A percentile compares a stretch with the other conserved stretches of the same genome.
These are phyloP conservation scores for Medicago arabica DNA, from an alignment of 306 rosid species.

Conservation along the genomic window DNA sequence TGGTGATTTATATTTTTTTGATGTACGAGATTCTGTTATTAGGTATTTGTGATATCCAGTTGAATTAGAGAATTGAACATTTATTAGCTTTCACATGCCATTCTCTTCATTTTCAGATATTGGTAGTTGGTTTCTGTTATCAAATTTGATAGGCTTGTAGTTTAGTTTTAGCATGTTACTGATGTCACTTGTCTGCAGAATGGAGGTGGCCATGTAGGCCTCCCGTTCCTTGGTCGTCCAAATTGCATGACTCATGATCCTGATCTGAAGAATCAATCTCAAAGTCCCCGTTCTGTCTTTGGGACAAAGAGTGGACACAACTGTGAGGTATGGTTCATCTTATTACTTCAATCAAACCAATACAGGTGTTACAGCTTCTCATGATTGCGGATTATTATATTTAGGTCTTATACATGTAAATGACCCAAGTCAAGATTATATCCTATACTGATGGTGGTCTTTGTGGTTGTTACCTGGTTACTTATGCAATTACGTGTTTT, in stretches of 20 bases:
- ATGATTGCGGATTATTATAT: conserved; percentile 23
- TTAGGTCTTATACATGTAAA: conserved; percentile 16
- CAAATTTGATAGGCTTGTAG: conserved; percentile 1
- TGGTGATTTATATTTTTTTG: conserved; percentile 1
- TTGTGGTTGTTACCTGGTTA: conserved; percentile 4
- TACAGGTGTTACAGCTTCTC: conserved; percentile 6
- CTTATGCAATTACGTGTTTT: conserved; percentile 11
- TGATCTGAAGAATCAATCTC: conserved; percentile 65
- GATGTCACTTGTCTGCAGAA: conserved; percentile 58
- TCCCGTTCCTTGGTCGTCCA: conserved; percentile 53
- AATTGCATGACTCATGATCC: conserved; percentile 51
- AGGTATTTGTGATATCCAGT: conserved; percentile 18
- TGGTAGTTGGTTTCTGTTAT: conserved; percentile 3
- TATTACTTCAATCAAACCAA: conserved; percentile 25
- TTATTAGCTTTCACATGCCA: neutral
- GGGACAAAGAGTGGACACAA: conserved; percentile 63
- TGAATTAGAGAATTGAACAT: conserved; percentile 4
- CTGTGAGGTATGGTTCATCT: conserved; percentile 67
- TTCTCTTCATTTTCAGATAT: conserved; percentile 6
- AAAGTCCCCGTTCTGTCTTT: conserved; percentile 61
- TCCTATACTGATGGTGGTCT: conserved; percentile 8
- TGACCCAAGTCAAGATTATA: neutral
- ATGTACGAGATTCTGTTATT: conserved; percentile 15
- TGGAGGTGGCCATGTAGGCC: conserved; percentile 58
- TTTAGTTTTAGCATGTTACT: conserved; percentile 36